A percentile compares a stretch with the other conserved stretches of the same genome.
Conservation (phyloP, 2,329 filamentous ascomycete species). For the Neonectria sp. region DNA sequence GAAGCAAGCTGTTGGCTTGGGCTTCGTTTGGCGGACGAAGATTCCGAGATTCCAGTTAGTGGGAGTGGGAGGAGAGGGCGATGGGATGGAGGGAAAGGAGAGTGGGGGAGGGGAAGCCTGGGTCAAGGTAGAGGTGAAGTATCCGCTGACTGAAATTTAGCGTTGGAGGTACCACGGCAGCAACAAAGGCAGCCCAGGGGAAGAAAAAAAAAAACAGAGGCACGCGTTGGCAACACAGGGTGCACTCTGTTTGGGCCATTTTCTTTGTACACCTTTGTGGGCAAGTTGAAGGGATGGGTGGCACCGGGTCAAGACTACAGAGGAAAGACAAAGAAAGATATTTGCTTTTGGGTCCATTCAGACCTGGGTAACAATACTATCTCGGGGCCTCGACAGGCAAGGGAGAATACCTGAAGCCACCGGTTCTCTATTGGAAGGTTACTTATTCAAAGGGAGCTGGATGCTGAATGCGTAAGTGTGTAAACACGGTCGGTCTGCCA, state of each 20-base stretch:
- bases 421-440: neutral
- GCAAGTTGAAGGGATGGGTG: constrained; percentile 4
- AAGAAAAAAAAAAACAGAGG: constrained; percentile 21
- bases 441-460: neutral
- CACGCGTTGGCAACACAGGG: constrained; percentile 8
- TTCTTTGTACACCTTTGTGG: constrained; percentile 15
- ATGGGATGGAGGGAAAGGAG: constrained; percentile 41
- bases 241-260: constrained; percentile 5
- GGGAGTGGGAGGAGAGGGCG: constrained; percentile 45
- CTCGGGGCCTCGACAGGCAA: neutral
- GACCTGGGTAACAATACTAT: neutral
- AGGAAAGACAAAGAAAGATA: neutral
- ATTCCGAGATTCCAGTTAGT: constrained; percentile 45
- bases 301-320: neutral
- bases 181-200: constrained; percentile 8
- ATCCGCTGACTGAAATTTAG: constrained; percentile 2
- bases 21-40: constrained; percentile 41
- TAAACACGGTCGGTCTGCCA: neutral
- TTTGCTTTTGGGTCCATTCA: neutral
- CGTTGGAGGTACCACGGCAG: constrained; percentile 14
- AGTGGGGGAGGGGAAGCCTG: constrained; percentile 47
- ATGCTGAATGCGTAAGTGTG: neutral
- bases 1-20: constrained; percentile 36
- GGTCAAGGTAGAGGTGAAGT: constrained; percentile 27
- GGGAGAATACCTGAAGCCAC: neutral